Evolutionary conservation across 2,329 filamentous ascomycete species (phyloP), one percentile per base, ranked within the genome.

Genomic region (Xylariaceae sp.): DNA sequence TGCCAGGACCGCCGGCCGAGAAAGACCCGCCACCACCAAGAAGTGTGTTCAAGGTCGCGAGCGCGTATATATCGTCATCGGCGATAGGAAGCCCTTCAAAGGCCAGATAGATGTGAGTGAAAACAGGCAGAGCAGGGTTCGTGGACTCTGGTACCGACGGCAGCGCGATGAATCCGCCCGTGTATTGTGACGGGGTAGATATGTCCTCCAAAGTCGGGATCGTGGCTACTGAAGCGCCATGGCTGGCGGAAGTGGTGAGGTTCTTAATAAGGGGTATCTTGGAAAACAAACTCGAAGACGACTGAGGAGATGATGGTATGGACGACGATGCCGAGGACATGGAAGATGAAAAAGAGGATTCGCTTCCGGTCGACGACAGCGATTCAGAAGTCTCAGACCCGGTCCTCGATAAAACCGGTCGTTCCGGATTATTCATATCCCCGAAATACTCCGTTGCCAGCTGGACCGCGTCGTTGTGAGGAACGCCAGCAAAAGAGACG

Each of bases 21-120:
- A 98, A 98, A 36, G 89, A 95, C 16, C 92, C 92, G 31, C 92
- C 92, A 30, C 92, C 92, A 37, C 92, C 92, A 21, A 98, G 84
- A 8, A 98, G 81, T 1, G 88, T 96, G 61, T 96, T 93, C 1
- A 98, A 72, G 1, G 90, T 94, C 5, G 92, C 92, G 28, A 96
- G 79, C 13, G 92, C 89, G 64, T 96, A 98, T 52, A 98, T 95
- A 57, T 96, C 90, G 10, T 86, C 79, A 3, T 84, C 90, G 15
- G 77, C 80, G 53, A 98, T 92, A 33, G 90, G 87, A 2, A 95
- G 76, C 17, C 88, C 89, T 66, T 98, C 92, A 51, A 98, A 96
- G 37, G 88, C 89, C 46, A 98, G 74, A 65, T 96, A 88, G 50
- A 98, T 89, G 61, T 98, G 85, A 14, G 86, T 93, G 47, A 95